A percentile compares a stretch with the other conserved stretches of the same genome.
phyloP scores from a whole-genome alignment of 2,329 filamentous ascomycete genomes.

The Penicillium sumatraense region DNA sequence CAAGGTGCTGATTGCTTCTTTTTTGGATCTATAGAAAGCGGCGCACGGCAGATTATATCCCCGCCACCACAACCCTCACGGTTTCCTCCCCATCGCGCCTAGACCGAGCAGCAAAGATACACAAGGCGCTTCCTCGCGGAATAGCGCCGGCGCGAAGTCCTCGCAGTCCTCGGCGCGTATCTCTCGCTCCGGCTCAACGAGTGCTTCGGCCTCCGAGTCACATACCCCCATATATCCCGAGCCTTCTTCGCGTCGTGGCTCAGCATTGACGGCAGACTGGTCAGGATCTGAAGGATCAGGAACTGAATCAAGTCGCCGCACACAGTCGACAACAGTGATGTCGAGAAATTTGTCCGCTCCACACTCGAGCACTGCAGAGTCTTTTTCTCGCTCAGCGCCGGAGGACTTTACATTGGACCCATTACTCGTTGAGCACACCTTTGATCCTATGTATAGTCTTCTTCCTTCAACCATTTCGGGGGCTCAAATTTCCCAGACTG shows the following conservation, averaged over 20 bases:
- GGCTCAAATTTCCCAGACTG: slow-evolving; percentile 7
- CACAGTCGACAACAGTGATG: neutral
- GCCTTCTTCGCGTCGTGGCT: slow-evolving; percentile 6
- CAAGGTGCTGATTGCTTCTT: slow-evolving; percentile 27
- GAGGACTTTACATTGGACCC: slow-evolving; percentile 15
- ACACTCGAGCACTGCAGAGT: neutral
- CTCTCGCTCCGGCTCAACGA: slow-evolving; percentile 23
- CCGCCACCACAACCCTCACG: slow-evolving; percentile 23
- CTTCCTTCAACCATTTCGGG: slow-evolving; percentile 11
- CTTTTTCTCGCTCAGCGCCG: slow-evolving; percentile 13
- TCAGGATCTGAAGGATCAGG: slow-evolving; percentile 24
- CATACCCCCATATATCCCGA: slow-evolving; percentile 7
- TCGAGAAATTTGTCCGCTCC: neutral
- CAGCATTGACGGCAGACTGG: slow-evolving; percentile 16
- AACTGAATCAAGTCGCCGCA: slow-evolving; percentile 5
- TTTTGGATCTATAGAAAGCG: slow-evolving; percentile 28
- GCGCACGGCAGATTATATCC: slow-evolving; percentile 27
- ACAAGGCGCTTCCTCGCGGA: neutral
- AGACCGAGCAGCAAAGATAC: slow-evolving; percentile 14
- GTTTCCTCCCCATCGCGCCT: slow-evolving; percentile 29
- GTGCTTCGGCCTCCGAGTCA: slow-evolving; percentile 12
- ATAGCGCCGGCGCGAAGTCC: neutral
- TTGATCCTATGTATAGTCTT: slow-evolving; percentile 25
- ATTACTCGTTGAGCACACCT: slow-evolving; percentile 9
- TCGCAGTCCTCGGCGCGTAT: slow-evolving; percentile 5